Percentiles rank a stretch among this genome's conserved stretches.
These are phyloP conservation scores for Trapa bicornis DNA, from an alignment of 345 rosid genomes.

Conservation along the genomic window DNA sequence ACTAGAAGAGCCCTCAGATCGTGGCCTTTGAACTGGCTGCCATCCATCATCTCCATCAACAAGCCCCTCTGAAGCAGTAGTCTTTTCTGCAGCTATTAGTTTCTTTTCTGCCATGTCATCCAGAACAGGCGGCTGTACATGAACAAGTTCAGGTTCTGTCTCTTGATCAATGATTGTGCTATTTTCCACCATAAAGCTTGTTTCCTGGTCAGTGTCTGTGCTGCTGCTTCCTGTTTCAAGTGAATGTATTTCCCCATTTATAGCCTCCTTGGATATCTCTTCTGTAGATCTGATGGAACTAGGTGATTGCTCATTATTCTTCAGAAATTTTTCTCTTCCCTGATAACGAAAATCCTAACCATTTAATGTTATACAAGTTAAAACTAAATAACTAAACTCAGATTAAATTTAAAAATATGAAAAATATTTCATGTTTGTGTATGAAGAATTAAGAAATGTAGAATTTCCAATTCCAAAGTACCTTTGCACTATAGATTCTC, in stretches of 20 bases:
- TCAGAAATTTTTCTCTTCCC: slow-evolving; percentile 53
- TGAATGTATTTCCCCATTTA: slow-evolving; percentile 36
- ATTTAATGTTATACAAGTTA: background rate
- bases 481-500: slow-evolving; percentile 61
- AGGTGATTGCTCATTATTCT: slow-evolving; percentile 20
- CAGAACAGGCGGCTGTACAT: slow-evolving; percentile 29
- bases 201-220: slow-evolving; percentile 30
- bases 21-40: slow-evolving; percentile 92
- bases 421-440: background rate
- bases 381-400: background rate
- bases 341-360: slow-evolving; percentile 13
- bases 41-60: slow-evolving; percentile 86
- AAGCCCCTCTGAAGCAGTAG: slow-evolving; percentile 24
- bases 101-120: slow-evolving; percentile 34
- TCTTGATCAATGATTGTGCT: slow-evolving; percentile 28
- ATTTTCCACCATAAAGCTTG: slow-evolving; percentile 7
- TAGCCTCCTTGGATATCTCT: slow-evolving; percentile 35
- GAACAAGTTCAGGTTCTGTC: slow-evolving; percentile 22
- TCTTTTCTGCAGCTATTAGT: slow-evolving; percentile 20
- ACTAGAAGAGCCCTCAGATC: slow-evolving; percentile 61
- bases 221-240: slow-evolving; percentile 27
- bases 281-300: slow-evolving; percentile 31
- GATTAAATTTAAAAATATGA: background rate
- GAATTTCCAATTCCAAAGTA: slow-evolving; percentile 12
- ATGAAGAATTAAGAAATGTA: background rate